Evolutionary conservation across 2,329 filamentous ascomycete species (phyloP), one percentile per base, ranked within the genome.

Genomic region (Davidsoniella virescens): DNA sequence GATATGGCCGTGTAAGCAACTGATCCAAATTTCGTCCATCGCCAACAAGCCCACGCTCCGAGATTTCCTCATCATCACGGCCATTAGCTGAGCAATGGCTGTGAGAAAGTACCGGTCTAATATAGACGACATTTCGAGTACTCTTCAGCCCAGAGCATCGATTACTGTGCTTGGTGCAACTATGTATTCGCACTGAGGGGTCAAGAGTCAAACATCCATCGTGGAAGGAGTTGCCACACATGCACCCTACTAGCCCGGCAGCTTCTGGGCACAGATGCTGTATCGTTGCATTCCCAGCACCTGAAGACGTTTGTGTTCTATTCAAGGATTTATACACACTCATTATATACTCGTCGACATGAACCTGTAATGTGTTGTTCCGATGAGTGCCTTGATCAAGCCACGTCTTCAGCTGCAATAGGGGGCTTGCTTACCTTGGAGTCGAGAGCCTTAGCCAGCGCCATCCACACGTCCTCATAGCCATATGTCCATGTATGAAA

Each of bases 391-490:
- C 29, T 33, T 33, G 29, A 33, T 33, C 29, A 12, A 33, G 12
- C 29, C 12, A 33, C 3, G 10, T 33, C 29, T 33, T 9, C 29
- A 33, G 29, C 9, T 33, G 58, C 49, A 60, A 49, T 52, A 48
- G 52, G 8, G 12, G 1, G 26, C 4, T 1, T 5, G 50, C 59
- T 52, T 63, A 81, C 80, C 59, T 70, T 73, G 2, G 80, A 81
- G 5, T 75, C 65, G 0, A 95, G 67, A 9, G 78, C 76, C 18
- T 79, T 74, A 0, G 87, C 80, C 0, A 96, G 65, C 0, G 86
- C 82, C 52, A 87, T 69, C 87, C 87, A 95, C 0, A 94, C 87
- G 48, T 94, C 84, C 61, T 96, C 88, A 55, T 95, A 94, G 0
- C 72, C 72, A 18, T 49, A 29, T 14, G 90, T 95, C 87, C 88